Percentiles rank a stretch among this genome's conserved stretches.
Evolutionary conservation across 306 rosid species (phyloP).

Genomic region (Trifolium repens): DNA sequence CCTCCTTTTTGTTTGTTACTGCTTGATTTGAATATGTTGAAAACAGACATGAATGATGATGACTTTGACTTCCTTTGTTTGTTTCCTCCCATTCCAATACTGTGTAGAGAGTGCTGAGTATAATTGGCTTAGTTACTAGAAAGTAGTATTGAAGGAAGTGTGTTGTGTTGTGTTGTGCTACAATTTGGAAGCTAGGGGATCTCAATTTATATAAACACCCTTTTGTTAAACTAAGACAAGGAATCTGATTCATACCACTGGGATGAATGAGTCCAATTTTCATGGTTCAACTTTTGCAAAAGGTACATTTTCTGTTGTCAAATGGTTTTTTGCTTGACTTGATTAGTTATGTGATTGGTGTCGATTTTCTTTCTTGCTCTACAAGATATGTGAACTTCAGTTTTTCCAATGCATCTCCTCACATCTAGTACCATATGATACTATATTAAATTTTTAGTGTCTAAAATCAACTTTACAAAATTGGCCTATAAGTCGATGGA

Average conservation of each 20-base stretch:
- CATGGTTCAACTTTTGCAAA: slow-evolving; percentile 33
- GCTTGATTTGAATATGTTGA: slow-evolving; percentile 60
- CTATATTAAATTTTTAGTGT: too few relatives aligned
- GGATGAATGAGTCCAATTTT: slow-evolving; percentile 38
- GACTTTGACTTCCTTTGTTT: slow-evolving; percentile 63
- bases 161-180: slow-evolving; percentile 44
- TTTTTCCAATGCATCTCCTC: neutral
- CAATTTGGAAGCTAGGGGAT: slow-evolving; percentile 22
- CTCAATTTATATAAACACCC: slow-evolving; percentile 56
- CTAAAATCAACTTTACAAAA: too few relatives aligned
- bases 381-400: neutral
- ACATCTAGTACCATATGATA: too few relatives aligned
- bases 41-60: slow-evolving; percentile 56
- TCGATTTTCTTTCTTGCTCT: neutral
- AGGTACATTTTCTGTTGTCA: slow-evolving; percentile 54
- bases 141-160: slow-evolving; percentile 24
- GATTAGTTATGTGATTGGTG: too few relatives aligned
- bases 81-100: slow-evolving; percentile 53
- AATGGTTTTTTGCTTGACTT: slow-evolving; percentile 38
- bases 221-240: slow-evolving; percentile 26
- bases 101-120: slow-evolving; percentile 15
- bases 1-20: slow-evolving; percentile 43
- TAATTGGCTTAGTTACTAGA: neutral
- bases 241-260: slow-evolving; percentile 55
- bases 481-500: too few relatives aligned